phyloP scores from a whole-genome alignment of 345 rosid genomes.

The Geranium brycei region DNA sequence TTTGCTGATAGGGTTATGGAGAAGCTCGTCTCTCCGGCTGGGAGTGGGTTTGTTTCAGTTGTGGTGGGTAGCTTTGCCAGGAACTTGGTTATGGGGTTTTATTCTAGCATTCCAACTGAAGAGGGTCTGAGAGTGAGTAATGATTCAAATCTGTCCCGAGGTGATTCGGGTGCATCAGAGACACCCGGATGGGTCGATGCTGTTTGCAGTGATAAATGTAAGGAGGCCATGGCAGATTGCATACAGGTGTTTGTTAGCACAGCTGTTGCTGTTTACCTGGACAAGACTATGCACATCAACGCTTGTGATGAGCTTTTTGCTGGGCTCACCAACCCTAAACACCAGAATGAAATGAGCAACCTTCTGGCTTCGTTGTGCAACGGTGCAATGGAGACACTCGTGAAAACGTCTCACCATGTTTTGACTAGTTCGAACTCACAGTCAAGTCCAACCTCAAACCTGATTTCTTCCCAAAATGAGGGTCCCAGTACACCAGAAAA shows the following conservation, averaged over 20 bases:
- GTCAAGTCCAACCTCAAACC: conserved; percentile 10
- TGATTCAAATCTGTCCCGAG: too few species aligned
- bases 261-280: conserved; percentile 69
- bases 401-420: conserved; percentile 68
- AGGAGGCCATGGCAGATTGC: conserved; percentile 63
- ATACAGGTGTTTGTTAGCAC: conserved; percentile 75
- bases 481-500: conserved; percentile 9
- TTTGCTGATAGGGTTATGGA: conserved; percentile 54
- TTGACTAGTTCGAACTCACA: conserved; percentile 29
- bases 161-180: conserved; percentile 15
- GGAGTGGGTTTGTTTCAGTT: conserved; percentile 71
- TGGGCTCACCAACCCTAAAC: conserved; percentile 78
- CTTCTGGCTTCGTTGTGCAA: conserved; percentile 66
- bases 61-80: conserved; percentile 85
- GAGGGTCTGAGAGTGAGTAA: conserved; percentile 5
- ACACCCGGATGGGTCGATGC: conserved; percentile 42
- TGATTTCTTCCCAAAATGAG: conserved; percentile 12
- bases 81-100: conserved; percentile 77
- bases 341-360: conserved; percentile 48
- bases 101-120: conserved; percentile 24
- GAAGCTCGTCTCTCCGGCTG: conserved; percentile 52
- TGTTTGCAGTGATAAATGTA: conserved; percentile 42
- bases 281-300: conserved; percentile 75
- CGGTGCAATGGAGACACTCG: conserved; percentile 63
- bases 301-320: conserved; percentile 63